Base-by-base conservation (phyloP, 129 eudicot species). In the Lactuca sativa region DNA sequence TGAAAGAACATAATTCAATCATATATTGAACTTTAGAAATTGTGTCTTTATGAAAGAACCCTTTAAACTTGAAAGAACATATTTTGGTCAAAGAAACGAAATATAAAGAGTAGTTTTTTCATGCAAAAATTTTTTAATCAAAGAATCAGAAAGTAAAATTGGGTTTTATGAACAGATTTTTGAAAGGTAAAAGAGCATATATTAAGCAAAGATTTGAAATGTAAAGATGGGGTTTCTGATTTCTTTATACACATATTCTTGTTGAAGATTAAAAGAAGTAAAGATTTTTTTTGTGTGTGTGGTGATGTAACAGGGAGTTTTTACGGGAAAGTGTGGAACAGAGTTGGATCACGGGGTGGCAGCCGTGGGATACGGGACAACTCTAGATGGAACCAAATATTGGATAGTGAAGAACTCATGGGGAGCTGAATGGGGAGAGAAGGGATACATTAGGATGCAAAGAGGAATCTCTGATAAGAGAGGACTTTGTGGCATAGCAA, bases 281-380 rank as follows among this genome's bases (percentile, higher is more conserved):
- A 9, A 9, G 0, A 43, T 2, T 43, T 36, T 36, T 12, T 43
- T 43, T 43, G 0, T 1, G 1, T 41, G n/a, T 58, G 37, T 11
- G 11, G 4, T 68, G 33, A 55, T 76, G 71, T 41, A 67, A 40
- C 70, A 73, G 83, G 74, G 97, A 15, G 97, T 91, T 54, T 91
- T 83, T 67, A 85, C 81, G 0, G 95, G 95, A 66, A 49, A 54
- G 4, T 91, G 95, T 64, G 89, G 88, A 10, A 70, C 83, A 25
- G 86, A 87, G 31, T 76, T 91, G 21, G 73, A 91, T 72, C 97
- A 91, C 3, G 97, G 95, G 10, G 90, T 91, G 62, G 88, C 97
- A 16, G 58, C 82, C 11, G 95, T 82, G 2, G 86, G 86, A 41
- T 82, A 82, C 10, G 82, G 72, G 10, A 14, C 36, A 5, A 77